These are phyloP conservation scores for Solanum pinnatisectum DNA, from an alignment of 257 asterid species.

Conservation along the genomic window DNA sequence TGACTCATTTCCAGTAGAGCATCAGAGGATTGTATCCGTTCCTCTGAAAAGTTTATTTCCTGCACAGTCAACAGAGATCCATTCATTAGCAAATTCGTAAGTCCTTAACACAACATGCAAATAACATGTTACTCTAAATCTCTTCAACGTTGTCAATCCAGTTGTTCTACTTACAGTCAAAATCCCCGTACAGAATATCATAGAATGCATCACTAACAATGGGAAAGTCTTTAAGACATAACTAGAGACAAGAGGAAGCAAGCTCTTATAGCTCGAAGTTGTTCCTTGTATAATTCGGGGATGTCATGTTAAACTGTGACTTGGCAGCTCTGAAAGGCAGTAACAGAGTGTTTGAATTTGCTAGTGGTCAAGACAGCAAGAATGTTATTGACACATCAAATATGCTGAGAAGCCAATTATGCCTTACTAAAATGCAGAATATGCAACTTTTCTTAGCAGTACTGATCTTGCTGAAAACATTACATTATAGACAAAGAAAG, in stretches of 20 bases:
- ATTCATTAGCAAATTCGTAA: not conserved
- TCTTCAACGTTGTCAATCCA: not conserved
- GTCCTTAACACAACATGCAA: not conserved
- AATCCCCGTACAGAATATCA: not conserved
- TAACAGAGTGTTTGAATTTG: not conserved
- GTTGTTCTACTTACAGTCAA: not conserved
- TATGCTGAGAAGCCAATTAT: not conserved
- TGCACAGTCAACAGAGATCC: conserved; percentile 19
- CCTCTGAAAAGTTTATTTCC: conserved; percentile 81
- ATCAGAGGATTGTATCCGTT: conserved; percentile 70
- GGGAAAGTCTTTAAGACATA: not conserved
- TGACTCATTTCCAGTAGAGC: conserved; percentile 83
- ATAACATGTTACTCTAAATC: not conserved
- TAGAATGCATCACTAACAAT: not conserved
- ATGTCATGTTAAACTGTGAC: not conserved
- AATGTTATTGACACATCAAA: not conserved
- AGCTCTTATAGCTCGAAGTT: not conserved
- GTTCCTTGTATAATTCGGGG: not conserved
- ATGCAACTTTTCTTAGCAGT: not conserved
- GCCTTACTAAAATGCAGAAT: not conserved
- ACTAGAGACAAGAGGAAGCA: not conserved
- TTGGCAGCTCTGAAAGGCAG: not conserved
- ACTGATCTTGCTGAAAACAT: not conserved
- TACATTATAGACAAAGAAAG: not conserved
- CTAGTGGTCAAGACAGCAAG: not conserved